Base-by-base conservation (phyloP, 2,329 filamentous ascomycete species). In the Magnaporthiopsis rhizophila region DNA sequence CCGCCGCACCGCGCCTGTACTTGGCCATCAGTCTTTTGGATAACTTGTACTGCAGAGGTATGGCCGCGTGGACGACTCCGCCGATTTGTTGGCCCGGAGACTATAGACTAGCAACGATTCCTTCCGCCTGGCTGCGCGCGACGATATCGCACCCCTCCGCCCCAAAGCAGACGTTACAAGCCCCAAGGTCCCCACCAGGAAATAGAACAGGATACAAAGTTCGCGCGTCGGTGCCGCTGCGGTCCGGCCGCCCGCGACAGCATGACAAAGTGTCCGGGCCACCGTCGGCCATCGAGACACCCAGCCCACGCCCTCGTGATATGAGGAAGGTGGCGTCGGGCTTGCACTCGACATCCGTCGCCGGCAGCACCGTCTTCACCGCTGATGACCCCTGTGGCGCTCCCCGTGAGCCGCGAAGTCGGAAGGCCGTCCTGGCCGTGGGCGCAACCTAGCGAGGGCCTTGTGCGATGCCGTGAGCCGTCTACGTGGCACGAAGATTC, bases 221-320 rank as follows among this genome's bases (percentile, higher is more conserved):
- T 12, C 11, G 18, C 18, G 34, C 60, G 26, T 30, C 28, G 60
- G 60, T 30, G 8, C 32, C 9, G 18, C 38, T 32, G 11, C 56
- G 32, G 56, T 58, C 56, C 3, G 36, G 26, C 15, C 60, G n/a
- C 50, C 38, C 77, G 71, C 13, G 76, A 78, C 2, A 79, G 70
- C 56, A 78, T 72, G 5, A 76, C 70, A 3, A 81, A 68, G 62
- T 74, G 69, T 9, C 71, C 70, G 2, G 79, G 79, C 0, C 79
- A 53, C 72, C 70, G 1, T 73, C 69, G 2, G 72, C 74, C 69
- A 79, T 70, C 71, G 71, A 75, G 21, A 58, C 64, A 21, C 77
- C 77, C 0, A 79, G 68, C n/a, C 76, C 74, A 0, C 75, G 69
- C 3, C 77, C 77, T 62, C 77, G 77, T 26, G 71, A 70, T 18